Conservation (phyloP, 2,329 filamentous ascomycete species). For the Penicillium sp. region DNA sequence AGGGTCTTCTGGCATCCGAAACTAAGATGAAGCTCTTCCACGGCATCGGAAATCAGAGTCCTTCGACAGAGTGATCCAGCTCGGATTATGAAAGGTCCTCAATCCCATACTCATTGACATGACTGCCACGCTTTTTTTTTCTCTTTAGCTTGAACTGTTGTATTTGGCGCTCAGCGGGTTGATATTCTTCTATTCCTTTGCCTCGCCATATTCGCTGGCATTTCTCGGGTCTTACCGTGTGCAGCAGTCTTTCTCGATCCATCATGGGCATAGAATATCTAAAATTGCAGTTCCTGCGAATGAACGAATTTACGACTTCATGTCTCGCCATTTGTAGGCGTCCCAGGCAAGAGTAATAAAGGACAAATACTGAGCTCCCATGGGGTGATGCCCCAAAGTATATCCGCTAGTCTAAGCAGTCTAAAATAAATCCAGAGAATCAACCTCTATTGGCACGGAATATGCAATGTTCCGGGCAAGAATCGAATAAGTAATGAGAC, state of each 20-base stretch:
- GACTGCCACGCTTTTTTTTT: conserved; percentile 16
- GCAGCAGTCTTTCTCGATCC: background rate
- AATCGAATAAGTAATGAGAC: conserved; percentile 9
- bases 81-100: background rate
- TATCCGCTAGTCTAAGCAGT: background rate
- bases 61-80: conserved; percentile 16
- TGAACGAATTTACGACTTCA: conserved; percentile 11
- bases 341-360: background rate
- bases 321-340: background rate
- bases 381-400: background rate
- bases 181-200: conserved; percentile 1
- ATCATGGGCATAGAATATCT: conserved; percentile 7
- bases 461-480: background rate
- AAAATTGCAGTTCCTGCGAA: conserved; percentile 5
- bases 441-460: conserved; percentile 7
- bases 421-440: background rate
- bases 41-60: conserved; percentile 35
- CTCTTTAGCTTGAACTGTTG: conserved; percentile 3
- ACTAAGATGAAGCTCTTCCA: conserved; percentile 55
- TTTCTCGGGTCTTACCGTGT: background rate
- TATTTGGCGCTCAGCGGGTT: conserved; percentile 17
- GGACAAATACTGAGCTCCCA: too few species aligned
- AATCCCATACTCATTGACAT: conserved; percentile 15
- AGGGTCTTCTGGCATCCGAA: conserved; percentile 48
- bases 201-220: background rate